Percentiles rank a stretch among this genome's conserved stretches.
These are phyloP conservation scores for Botrytis sinoallii DNA, from an alignment of 2,329 filamentous ascomycete genomes.

Conservation along the genomic window DNA sequence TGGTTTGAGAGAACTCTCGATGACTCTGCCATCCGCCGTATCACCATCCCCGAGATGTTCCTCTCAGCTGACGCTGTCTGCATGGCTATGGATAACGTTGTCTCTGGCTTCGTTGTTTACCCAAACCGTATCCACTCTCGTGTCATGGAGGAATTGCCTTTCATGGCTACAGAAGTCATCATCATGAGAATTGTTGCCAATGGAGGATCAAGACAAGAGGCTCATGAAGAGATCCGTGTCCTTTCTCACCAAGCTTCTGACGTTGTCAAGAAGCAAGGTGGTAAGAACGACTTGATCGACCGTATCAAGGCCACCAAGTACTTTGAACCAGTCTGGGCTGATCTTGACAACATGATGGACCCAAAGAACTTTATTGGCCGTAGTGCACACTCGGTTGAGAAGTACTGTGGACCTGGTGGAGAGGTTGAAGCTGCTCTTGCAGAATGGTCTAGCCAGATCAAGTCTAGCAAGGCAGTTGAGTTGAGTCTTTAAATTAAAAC, in stretches of 20 bases:
- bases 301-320: slow-evolving; percentile 70
- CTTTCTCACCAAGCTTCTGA: slow-evolving; percentile 72
- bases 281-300: slow-evolving; percentile 72
- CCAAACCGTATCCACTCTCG: slow-evolving; percentile 66
- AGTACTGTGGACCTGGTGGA: slow-evolving; percentile 46
- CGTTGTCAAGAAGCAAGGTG: slow-evolving; percentile 69
- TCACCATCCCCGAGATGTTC: slow-evolving; percentile 65
- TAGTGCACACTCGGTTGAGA: slow-evolving; percentile 51
- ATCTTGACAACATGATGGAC: slow-evolving; percentile 66
- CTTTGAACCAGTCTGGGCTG: slow-evolving; percentile 69
- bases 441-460: slow-evolving; percentile 43
- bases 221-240: slow-evolving; percentile 84
- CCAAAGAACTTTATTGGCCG: slow-evolving; percentile 58
- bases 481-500: slow-evolving; percentile 19
- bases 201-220: slow-evolving; percentile 72
- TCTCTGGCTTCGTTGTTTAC: slow-evolving; percentile 70
- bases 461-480: slow-evolving; percentile 28
- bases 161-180: slow-evolving; percentile 74
- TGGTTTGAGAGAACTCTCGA: slow-evolving; percentile 68
- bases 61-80: slow-evolving; percentile 67
- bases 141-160: slow-evolving; percentile 75
- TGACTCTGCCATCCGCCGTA: slow-evolving; percentile 63
- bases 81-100: slow-evolving; percentile 65
- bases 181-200: slow-evolving; percentile 75
- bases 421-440: slow-evolving; percentile 48